These are phyloP conservation scores for Pseudogymnoascus sp. DNA, from an alignment of 2,329 filamentous ascomycete species.

Conservation along the genomic window DNA sequence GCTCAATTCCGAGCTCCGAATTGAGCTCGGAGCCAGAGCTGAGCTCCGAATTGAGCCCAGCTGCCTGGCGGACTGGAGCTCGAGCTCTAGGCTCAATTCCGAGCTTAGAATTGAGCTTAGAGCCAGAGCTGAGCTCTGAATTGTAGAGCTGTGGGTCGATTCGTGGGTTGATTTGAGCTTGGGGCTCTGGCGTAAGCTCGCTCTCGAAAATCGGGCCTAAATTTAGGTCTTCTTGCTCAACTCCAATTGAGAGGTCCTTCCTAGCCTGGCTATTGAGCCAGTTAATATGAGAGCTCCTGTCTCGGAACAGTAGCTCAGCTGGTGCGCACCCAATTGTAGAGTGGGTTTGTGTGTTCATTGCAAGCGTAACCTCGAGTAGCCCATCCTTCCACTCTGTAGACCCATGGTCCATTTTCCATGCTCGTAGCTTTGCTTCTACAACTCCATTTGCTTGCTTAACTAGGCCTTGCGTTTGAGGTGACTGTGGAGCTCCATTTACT, in stretches of 20 bases:
- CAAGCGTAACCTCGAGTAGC: slow-evolving; percentile 4
- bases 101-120: too few relatives aligned
- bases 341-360: slow-evolving; percentile 14
- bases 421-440: slow-evolving; percentile 15
- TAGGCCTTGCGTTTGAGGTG: slow-evolving; percentile 17
- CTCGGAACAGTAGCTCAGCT: not conserved
- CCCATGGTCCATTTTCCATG: slow-evolving; percentile 14
- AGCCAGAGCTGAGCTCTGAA: too few relatives aligned
- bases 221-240: too few relatives aligned
- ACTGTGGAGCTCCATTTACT: slow-evolving; percentile 15
- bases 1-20: too few relatives aligned
- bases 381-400: slow-evolving; percentile 9
- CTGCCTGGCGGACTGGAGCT: too few relatives aligned
- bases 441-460: slow-evolving; percentile 19
- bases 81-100: too few relatives aligned
- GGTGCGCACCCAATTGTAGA: slow-evolving; percentile 6
- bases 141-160: too few relatives aligned
- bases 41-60: not conserved
- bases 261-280: not conserved
- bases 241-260: not conserved
- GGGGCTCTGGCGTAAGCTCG: too few relatives aligned
- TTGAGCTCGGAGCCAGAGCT: not conserved
- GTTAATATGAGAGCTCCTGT: not conserved
- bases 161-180: too few relatives aligned
- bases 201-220: too few relatives aligned